A percentile compares a stretch with the other conserved stretches of the same genome.
Evolutionary conservation across 192 early-diverging fungal genomes (phyloP).

Genomic region (Chytriomyces confervae): DNA sequence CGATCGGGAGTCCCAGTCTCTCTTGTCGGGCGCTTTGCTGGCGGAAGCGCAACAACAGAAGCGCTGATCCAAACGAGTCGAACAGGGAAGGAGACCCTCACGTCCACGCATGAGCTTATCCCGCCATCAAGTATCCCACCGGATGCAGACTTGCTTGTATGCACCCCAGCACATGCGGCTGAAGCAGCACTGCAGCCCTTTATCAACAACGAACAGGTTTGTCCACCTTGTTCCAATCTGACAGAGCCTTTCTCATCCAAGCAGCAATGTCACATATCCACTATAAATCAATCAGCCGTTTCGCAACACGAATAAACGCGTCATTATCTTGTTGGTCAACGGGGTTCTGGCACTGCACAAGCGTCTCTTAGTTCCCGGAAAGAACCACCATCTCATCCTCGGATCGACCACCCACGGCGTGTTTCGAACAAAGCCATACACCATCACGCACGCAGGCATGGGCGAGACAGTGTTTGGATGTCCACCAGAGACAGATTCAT

Average conservation of each 20-base stretch:
- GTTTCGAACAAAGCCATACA: constrained; percentile 6
- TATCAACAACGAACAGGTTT: constrained; percentile 3
- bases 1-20: background rate
- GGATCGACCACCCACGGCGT: constrained; percentile 31
- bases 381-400: background rate
- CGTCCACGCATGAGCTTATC: background rate
- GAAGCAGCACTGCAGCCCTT: background rate
- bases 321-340: constrained; percentile 31
- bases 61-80: background rate
- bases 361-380: background rate
- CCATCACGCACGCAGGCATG: constrained; percentile 20
- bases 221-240: background rate
- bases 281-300: too few species aligned
- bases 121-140: background rate
- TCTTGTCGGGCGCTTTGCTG: background rate
- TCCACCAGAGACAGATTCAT: background rate
- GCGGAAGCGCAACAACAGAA: background rate
- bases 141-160: constrained; percentile 12
- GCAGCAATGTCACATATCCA: too few species aligned
- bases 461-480: constrained; percentile 32
- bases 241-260: too few species aligned
- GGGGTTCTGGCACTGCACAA: constrained; percentile 20
- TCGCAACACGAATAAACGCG: background rate
- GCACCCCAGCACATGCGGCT: constrained; percentile 13
- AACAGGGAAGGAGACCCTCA: background rate